Evolutionary conservation across 73 alveolate species (phyloP), one percentile per base, ranked within the genome.

Genomic region (Paramecium caudatum): DNA sequence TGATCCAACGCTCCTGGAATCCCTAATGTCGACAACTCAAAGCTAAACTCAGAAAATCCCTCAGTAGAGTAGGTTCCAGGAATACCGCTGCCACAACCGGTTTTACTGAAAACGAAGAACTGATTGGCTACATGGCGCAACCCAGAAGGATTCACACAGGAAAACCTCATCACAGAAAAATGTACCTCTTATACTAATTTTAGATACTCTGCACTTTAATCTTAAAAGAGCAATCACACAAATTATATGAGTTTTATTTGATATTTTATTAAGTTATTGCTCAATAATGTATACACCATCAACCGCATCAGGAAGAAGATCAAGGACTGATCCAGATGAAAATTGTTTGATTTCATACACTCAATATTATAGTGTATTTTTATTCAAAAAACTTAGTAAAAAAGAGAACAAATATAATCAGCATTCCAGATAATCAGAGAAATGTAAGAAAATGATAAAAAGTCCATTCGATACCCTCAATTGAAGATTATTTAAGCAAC

Each of bases 1-100:
- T 55, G 0, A 55, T 55, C 7, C 30, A 55, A 55, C 23, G 80
- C 23, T 55, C 80, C 4, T 55, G 80, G 80, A 55, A 55, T 55
- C 80, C 80, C 9, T 23, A 55, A 9, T 27, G 17, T 23, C 23
- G 45, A 55, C 12, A 55, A 55, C n/a, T 55, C 1, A 55, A 55
- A 10, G 80, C 80, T 23, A 55, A 55, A 23, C 30, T 23, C 23
- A 55, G 45, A 55, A 55, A 23, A 10, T 10, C 7, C 9, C 9
- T 55, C 15, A 23, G 41, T 23, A 43, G 45, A 55, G 41, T 43
- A 2, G 30, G 9, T 8, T 10, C 32, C n/a, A 37, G 16, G 30
- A 55, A 23, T 10, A 55, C n/a, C n/a, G n/a, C 41, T 1, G 23
- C 30, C 10, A 10, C 23, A 55, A 23, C 46, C 3, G 0, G 39